These are phyloP conservation scores for Phylloboletellus chloephorus DNA, from an alignment of 1,284 basidiomycete genomes.

Conservation along the genomic window DNA sequence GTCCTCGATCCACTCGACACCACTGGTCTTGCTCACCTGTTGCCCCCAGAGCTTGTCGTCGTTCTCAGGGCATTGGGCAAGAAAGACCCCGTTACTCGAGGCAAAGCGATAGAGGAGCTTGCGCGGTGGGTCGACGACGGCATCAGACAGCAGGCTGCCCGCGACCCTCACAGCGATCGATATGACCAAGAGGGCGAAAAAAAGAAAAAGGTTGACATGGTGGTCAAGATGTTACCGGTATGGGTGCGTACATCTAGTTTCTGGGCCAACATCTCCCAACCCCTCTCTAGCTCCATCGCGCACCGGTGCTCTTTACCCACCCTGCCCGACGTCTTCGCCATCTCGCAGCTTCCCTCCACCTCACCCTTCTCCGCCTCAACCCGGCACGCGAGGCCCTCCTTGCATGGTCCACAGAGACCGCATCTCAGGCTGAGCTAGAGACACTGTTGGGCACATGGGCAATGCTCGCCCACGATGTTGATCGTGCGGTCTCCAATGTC, in stretches of 20 bases:
- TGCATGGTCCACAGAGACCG: constrained; percentile 54
- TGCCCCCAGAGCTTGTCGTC: constrained; percentile 82
- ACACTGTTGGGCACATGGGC: constrained; percentile 79
- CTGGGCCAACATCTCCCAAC: not conserved
- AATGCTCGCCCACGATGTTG: constrained; percentile 68
- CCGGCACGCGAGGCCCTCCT: constrained; percentile 51
- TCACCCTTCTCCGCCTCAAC: constrained; percentile 54
- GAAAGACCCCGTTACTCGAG: constrained; percentile 87
- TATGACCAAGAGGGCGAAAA: constrained; percentile 22
- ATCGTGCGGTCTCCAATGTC: constrained; percentile 52
- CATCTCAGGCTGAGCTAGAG: constrained; percentile 54
- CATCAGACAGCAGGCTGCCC: constrained; percentile 40
- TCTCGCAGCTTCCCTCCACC: constrained; percentile 66
- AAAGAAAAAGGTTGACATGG: constrained; percentile 41
- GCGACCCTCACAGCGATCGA: constrained; percentile 33
- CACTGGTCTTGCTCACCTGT: constrained; percentile 69
- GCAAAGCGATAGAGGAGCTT: constrained; percentile 85
- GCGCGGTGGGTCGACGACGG: constrained; percentile 61
- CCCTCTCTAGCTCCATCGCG: constrained; percentile 69
- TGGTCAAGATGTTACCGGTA: constrained; percentile 72
- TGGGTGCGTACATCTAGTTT: constrained; percentile 62
- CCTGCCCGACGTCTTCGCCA: constrained; percentile 74
- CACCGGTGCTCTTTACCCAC: constrained; percentile 77
- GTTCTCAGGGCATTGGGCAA: constrained; percentile 81
- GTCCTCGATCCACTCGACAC: constrained; percentile 90